These are phyloP conservation scores for Tetrapisispora nanseiensis DNA, from an alignment of 805 yeast genomes.

Conservation along the genomic window DNA sequence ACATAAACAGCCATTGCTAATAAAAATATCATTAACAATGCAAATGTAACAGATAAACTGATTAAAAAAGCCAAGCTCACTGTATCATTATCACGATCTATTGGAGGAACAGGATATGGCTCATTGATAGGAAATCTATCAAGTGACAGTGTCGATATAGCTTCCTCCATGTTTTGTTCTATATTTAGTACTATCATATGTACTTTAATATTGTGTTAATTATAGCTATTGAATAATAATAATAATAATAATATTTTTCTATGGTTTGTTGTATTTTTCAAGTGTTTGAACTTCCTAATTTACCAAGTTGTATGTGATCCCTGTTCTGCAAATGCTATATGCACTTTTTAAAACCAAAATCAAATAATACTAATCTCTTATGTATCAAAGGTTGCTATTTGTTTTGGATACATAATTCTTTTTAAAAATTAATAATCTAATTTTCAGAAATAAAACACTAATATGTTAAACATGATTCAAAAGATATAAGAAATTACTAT, in stretches of 20 bases:
- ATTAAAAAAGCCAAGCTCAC: constrained; percentile 28
- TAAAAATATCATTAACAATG: constrained; percentile 24
- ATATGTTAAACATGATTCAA: no score
- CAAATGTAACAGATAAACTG: constrained; percentile 28
- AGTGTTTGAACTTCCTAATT: no score
- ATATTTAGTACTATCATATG: not conserved
- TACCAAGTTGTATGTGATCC: no score
- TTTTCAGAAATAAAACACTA: no score
- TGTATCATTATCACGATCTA: constrained; percentile 22
- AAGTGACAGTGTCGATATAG: not conserved
- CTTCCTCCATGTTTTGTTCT: not conserved
- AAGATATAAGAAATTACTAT: no score
- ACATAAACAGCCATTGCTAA: constrained; percentile 26
- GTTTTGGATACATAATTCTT: no score
- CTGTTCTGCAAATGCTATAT: no score
- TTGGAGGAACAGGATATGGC: constrained; percentile 15
- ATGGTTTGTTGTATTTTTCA: no score
- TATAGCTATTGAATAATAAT: not conserved
- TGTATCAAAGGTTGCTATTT: no score
- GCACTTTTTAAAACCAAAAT: no score
- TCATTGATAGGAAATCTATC: constrained; percentile 6
- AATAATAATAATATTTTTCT: not conserved
- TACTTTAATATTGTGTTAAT: not conserved
- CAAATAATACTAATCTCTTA: no score
- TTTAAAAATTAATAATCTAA: no score